phyloP scores from a whole-genome alignment of 441 rosid genomes.

The Lagerstroemia fauriei region DNA sequence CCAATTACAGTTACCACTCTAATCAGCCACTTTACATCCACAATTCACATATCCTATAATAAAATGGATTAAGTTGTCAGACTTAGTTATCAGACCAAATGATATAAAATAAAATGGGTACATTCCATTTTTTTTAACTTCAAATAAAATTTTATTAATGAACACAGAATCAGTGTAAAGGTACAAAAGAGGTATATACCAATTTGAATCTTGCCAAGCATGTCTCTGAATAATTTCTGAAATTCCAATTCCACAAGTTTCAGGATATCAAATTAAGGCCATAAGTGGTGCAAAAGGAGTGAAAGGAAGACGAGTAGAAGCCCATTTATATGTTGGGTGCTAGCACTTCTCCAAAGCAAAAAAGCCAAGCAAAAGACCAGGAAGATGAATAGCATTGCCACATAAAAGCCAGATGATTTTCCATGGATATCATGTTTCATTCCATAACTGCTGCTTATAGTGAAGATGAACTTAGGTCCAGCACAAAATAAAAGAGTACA shows the following conservation, averaged over 20 bases:
- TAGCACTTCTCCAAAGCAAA: no score
- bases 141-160: no score
- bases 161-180: no score
- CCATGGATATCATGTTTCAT: neutral
- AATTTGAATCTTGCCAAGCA: neutral
- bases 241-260: neutral
- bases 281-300: neutral
- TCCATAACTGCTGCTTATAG: neutral
- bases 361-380: no score
- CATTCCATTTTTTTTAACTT: no score
- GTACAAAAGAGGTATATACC: neutral
- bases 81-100: neutral
- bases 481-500: neutral
- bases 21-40: neutral
- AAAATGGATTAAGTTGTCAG: neutral
- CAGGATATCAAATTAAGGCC: neutral
- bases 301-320: neutral
- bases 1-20: neutral
- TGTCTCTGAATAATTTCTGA: neutral
- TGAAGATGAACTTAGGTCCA: neutral
- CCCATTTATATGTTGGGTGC: no score
- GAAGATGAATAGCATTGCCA: neutral
- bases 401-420: neutral
- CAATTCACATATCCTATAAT: neutral
- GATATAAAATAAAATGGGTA: no score